Evolutionary conservation across 169 alveolate species (phyloP).

Genomic region (Perkinsus olseni): DNA sequence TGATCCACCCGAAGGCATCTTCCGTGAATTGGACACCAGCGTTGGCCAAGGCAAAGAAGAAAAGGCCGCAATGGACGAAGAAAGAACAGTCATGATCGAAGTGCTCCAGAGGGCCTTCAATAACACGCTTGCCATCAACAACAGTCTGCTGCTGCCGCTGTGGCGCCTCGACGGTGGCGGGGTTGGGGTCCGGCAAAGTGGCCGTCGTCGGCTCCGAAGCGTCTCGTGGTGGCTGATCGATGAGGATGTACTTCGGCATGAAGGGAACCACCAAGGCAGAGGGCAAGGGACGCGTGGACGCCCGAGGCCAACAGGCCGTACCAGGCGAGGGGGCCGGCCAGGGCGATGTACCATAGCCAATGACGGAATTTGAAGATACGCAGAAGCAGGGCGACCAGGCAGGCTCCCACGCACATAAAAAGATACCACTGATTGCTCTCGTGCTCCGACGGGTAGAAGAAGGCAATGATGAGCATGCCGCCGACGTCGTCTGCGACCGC

Average conservation of each 20-base stretch:
- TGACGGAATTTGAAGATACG: neutral
- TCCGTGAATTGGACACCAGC: neutral
- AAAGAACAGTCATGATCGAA: neutral
- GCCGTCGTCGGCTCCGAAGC: neutral
- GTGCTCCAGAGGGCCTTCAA: neutral
- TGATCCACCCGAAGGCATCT: neutral
- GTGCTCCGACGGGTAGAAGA: neutral
- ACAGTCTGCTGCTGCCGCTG: neutral
- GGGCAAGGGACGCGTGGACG: neutral
- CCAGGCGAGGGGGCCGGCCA: neutral
- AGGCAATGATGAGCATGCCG: neutral
- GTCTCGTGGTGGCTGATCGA: neutral
- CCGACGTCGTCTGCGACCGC: neutral
- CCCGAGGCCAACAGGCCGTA: neutral
- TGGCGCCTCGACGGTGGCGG: neutral
- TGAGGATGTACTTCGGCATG: neutral
- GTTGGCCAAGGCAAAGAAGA: neutral
- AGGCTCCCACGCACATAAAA: neutral
- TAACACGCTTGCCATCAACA: neutral
- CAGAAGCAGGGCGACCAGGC: neutral
- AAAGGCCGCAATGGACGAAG: neutral
- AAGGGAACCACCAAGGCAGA: neutral
- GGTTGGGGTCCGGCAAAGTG: neutral
- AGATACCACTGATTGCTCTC: neutral
- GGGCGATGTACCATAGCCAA: neutral